Conservation (phyloP, 768 basidiomycete genomes). For the Tricholoma matsutake region DNA sequence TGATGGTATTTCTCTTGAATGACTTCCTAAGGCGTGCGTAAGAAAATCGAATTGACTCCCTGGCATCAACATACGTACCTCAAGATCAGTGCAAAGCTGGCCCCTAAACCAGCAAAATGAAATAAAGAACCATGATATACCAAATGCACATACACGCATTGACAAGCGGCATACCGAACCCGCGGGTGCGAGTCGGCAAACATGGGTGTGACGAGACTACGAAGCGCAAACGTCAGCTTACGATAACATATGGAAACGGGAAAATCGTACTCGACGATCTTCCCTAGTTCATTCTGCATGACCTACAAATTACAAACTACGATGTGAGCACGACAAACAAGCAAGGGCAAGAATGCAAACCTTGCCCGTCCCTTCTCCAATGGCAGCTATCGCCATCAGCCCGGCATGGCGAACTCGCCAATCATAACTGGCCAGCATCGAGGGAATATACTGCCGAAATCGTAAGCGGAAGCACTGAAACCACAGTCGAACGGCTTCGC, state of each 20-base stretch:
- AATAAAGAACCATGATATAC: neutral
- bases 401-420: slow-evolving; percentile 87
- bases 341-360: slow-evolving; percentile 26
- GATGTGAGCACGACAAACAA: neutral
- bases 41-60: neutral
- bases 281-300: slow-evolving; percentile 78
- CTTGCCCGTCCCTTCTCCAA: slow-evolving; percentile 81
- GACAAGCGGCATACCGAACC: slow-evolving; percentile 77
- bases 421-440: slow-evolving; percentile 77
- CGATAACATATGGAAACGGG: neutral
- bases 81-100: slow-evolving; percentile 86
- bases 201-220: slow-evolving; percentile 71
- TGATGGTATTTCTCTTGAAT: slow-evolving; percentile 72
- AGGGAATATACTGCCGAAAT: slow-evolving; percentile 59
- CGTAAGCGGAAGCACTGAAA: neutral
- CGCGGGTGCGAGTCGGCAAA: slow-evolving; percentile 77
- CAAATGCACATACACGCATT: slow-evolving; percentile 65
- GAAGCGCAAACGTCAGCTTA: neutral
- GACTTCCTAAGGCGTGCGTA: slow-evolving; percentile 50
- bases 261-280: slow-evolving; percentile 69
- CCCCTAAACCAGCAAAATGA: slow-evolving; percentile 47
- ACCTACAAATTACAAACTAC: slow-evolving; percentile 36
- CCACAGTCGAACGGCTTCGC: neutral
- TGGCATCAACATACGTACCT: slow-evolving; percentile 40
- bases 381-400: slow-evolving; percentile 81